A percentile compares a stretch with the other conserved stretches of the same genome.
phyloP scores from a whole-genome alignment of 306 rosid genomes.

The Vigna reflexopilosa region DNA sequence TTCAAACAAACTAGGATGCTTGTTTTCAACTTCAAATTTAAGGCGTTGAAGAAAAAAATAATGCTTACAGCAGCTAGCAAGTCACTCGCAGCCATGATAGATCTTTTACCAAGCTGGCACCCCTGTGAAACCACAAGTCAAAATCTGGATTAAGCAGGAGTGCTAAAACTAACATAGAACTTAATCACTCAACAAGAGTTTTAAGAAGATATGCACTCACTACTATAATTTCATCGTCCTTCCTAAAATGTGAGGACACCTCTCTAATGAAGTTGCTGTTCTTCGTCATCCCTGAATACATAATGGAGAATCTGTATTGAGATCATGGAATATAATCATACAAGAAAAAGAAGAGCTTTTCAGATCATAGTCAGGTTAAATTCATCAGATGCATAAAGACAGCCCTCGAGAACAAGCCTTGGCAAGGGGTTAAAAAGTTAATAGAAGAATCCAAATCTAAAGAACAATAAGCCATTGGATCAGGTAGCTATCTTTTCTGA shows the following conservation, averaged over 20 bases:
- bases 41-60: neutral
- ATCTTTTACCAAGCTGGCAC: slow-evolving; percentile 78
- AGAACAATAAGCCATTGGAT: neutral
- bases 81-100: slow-evolving; percentile 84
- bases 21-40: slow-evolving; percentile 32
- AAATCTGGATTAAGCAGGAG: neutral
- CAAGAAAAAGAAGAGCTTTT: neutral
- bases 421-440: too few species aligned
- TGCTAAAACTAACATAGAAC: neutral
- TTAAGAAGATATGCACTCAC: slow-evolving; percentile 54
- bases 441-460: slow-evolving; percentile 10
- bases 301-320: slow-evolving; percentile 9
- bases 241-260: slow-evolving; percentile 64
- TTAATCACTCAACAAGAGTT: neutral
- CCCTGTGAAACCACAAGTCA: slow-evolving; percentile 57
- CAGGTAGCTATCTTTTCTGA: too few species aligned
- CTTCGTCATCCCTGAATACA: slow-evolving; percentile 69
- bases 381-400: too few species aligned
- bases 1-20: slow-evolving; percentile 41
- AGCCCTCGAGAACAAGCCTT: too few species aligned
- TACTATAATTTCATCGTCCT: slow-evolving; percentile 81
- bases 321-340: neutral
- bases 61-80: slow-evolving; percentile 73
- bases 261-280: slow-evolving; percentile 67
- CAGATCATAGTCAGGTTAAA: neutral